Evolutionary conservation across 73 alveolate genomes (phyloP).

Genomic region (Paramecium pentaurelia): DNA sequence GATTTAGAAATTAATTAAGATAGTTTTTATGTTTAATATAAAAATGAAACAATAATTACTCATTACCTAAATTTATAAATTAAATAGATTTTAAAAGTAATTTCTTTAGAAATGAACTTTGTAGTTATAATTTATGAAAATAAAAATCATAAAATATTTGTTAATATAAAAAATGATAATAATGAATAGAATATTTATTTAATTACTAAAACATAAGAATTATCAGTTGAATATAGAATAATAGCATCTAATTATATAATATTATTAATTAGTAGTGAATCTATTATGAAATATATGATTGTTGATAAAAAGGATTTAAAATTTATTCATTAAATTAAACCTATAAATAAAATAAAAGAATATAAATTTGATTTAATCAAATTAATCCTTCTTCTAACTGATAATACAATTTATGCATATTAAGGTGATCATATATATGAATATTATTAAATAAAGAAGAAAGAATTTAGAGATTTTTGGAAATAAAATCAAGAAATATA

Average conservation of each 20-base stretch:
- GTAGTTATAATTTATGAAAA: not conserved
- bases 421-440: not conserved
- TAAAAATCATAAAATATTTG: not conserved
- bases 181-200: not conserved
- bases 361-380: not conserved
- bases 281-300: not conserved
- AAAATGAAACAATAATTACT: not conserved
- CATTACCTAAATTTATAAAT: not conserved
- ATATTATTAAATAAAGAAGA: not conserved
- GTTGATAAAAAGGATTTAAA: not conserved
- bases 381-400: not conserved
- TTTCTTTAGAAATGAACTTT: not conserved
- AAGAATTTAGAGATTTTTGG: not conserved
- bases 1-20: not conserved
- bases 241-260: not conserved
- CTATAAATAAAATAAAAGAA: not conserved
- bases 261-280: not conserved
- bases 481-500: not conserved
- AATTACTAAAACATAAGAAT: not conserved
- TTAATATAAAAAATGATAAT: not conserved
- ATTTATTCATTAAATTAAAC: too few relatives aligned
- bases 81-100: not conserved
- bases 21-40: not conserved
- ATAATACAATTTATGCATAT: not conserved
- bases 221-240: not conserved